A percentile compares a stretch with the other conserved stretches of the same genome.
Conservation (phyloP, 2,329 filamentous ascomycete genomes). For the Nannizziopsis arthrosporioides region DNA sequence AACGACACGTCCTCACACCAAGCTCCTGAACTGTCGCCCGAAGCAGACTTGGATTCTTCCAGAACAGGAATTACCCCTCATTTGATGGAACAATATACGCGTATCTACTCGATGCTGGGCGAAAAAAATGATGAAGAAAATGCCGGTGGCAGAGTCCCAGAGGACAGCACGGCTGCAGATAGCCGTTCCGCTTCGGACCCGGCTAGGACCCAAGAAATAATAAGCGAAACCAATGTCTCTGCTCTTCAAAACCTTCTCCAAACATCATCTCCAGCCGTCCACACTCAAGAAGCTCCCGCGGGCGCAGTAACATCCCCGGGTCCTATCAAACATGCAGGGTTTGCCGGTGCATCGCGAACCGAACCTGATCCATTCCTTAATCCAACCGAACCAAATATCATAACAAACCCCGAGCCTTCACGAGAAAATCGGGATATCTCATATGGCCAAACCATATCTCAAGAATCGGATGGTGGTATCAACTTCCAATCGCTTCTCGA, state of each 20-base stretch:
- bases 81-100: conserved; percentile 10
- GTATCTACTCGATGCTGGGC: conserved; percentile 13
- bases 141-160: neutral
- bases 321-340: conserved; percentile 1
- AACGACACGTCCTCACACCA: conserved; percentile 53
- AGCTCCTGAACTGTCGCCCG: conserved; percentile 27
- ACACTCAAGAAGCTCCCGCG: conserved; percentile 11
- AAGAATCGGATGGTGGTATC: conserved; percentile 29
- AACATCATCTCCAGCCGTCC: conserved; percentile 15
- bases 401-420: neutral
- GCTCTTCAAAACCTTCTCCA: conserved; percentile 16
- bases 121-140: conserved; percentile 7
- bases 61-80: conserved; percentile 5
- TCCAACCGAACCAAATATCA: neutral
- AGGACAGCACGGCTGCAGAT: conserved; percentile 20
- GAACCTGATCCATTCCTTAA: neutral
- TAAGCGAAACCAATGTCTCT: conserved; percentile 22
- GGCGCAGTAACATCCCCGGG: neutral
- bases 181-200: conserved; percentile 24
- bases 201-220: conserved; percentile 18
- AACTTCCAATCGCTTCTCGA: conserved; percentile 40
- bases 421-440: conserved; percentile 15
- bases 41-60: conserved; percentile 7
- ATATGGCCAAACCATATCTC: conserved; percentile 17
- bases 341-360: neutral